Evolutionary conservation across 768 basidiomycete genomes (phyloP), one percentile per base, ranked within the genome.

Genomic region (Suillus occidentalis): DNA sequence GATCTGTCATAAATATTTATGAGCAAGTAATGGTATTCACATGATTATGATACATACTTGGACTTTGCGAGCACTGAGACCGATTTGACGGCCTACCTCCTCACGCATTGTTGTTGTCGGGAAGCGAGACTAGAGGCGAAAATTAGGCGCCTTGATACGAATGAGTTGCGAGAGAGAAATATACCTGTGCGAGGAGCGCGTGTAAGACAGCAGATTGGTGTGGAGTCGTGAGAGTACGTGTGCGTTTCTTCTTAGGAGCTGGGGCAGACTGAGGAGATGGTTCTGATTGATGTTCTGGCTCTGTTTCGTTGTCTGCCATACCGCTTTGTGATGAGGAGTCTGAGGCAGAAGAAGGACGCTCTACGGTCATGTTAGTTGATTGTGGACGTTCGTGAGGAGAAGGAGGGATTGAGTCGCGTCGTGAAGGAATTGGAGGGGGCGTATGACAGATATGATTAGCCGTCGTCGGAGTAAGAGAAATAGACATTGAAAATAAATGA

Each of bases 191-290:
- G n/a, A 95, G 84, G 55, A 95, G 83, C 6, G 90, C 89, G 70
- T 94, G 92, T 22, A 95, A 82, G n/a, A 93, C 92, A 14, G 91
- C 89, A 62, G 93, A 88, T 73, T 95, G 93, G 72, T 94, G 91
- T 9, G 93, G 91, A 10, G 93, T 95, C 47, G 93, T 95, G 63
- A 95, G 80, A 37, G 93, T 95, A 63, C 93, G 84, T 71, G 92
- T 93, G 77, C 91, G 91, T 83, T 92, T 92, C 67, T 79, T 77
- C 66, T 85, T 86, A 13, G 66, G 74, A 47, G 74, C 74, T 36
- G 79, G 71, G 34, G 74, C 72, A 22, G 80, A 60, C 4, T 77
- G 76, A 20, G 77, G 73, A 63, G 73, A 75, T 62, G 71, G 72
- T 68, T 81, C 81, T 31, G 81, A 75, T 39, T 75, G 78, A 42